Evolutionary conservation across 140 eudicot species (phyloP), one percentile per base, ranked within the genome.

Genomic region (Ambrosia hybrid): DNA sequence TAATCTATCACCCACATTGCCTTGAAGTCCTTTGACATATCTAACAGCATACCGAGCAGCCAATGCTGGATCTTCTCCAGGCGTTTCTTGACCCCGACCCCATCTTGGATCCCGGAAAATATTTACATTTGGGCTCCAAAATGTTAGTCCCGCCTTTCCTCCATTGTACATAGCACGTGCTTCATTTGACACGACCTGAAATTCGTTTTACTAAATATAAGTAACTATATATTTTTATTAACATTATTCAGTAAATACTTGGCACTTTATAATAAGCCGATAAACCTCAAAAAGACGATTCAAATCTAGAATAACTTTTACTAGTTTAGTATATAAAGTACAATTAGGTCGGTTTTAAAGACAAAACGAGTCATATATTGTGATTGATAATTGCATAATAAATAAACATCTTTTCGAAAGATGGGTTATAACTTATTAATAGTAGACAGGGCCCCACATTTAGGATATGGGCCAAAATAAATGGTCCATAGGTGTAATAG

Each of bases 21-120:
- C 94, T 71, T 95, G 99, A 48, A 95, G 95, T 14, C 99, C 99
- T 53, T 67, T 78, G 45, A 95, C 99, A 39, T 95, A 95, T 60
- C 87, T 88, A 34, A 83, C 87, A 3, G 91, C 97, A 6, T 95
- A 95, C 4, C 83, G 72, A 38, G 95, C 87, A 1, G 97, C 79
- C 13, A 91, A 12, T 2, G 69, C 37, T 7, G 99, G 99, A 82
- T 95, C 99, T 75, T 95, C 99, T 3, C 99, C 99, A 0, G 99
- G 99, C 2, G 99, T 95, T 84, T 95, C 99, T 71, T 91, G 99
- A 41, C 97, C 97, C 37, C 99, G 79, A 0, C 99, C 99, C 99
- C 99, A 95, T 48, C 99, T 83, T 0, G 99, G 99, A 72, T 95
- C 99, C 14, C 99, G 80, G 13, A 91, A 86, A 14, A 95, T 91